phyloP scores from a whole-genome alignment of 2,329 filamentous ascomycete genomes.

The Raffaelea ambrosiae region DNA sequence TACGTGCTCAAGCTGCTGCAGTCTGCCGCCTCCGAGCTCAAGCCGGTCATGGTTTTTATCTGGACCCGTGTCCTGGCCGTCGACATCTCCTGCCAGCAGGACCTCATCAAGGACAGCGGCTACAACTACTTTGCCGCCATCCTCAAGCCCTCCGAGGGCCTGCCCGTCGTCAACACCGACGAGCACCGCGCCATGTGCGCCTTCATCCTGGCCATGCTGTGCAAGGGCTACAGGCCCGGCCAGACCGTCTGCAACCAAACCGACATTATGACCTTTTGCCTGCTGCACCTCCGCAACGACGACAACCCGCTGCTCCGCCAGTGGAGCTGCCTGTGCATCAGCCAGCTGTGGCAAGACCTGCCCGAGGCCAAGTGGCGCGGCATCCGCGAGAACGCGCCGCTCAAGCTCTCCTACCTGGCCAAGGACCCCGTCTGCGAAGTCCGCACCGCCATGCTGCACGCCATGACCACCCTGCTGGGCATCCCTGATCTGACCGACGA shows the following conservation, averaged over 20 bases:
- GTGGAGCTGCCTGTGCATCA: constrained; percentile 93
- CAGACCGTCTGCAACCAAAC: constrained; percentile 86
- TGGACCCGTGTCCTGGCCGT: constrained; percentile 96
- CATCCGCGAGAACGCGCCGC: constrained; percentile 79
- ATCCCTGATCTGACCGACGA: constrained; percentile 90
- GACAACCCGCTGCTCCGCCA: constrained; percentile 85
- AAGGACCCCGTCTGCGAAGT: constrained; percentile 89
- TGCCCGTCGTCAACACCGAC: constrained; percentile 79
- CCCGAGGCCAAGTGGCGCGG: constrained; percentile 92
- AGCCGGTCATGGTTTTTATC: constrained; percentile 99
- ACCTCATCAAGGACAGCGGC: constrained; percentile 92
- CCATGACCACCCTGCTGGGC: constrained; percentile 86
- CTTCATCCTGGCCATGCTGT: constrained; percentile 95
- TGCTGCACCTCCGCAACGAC: constrained; percentile 73
- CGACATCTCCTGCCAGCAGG: constrained; percentile 85
- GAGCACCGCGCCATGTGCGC: constrained; percentile 99
- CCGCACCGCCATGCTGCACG: constrained; percentile 84
- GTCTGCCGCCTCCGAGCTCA: constrained; percentile 87
- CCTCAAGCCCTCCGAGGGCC: constrained; percentile 71
- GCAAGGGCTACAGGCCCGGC: constrained; percentile 86
- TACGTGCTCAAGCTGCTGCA: constrained; percentile 97
- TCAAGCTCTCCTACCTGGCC: constrained; percentile 69
- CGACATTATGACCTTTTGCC: constrained; percentile 82
- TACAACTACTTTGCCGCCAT: constrained; percentile 96
- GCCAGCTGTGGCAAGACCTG: constrained; percentile 86